phyloP scores from a whole-genome alignment of 805 yeast genomes.

The Cyberlindnera petersonii region DNA sequence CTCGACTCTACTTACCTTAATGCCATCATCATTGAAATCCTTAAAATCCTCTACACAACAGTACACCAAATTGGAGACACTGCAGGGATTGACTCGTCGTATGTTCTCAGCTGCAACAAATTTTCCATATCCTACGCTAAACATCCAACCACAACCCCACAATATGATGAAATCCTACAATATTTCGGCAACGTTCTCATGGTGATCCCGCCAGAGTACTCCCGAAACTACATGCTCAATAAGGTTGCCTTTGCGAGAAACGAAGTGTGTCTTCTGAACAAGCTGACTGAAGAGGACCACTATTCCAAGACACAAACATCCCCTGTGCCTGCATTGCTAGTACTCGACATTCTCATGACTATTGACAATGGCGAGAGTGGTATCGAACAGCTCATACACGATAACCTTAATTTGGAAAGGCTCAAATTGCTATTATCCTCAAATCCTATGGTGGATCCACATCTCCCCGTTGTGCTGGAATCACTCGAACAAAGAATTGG shows the following conservation, averaged over 20 bases:
- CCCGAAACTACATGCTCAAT: conserved; percentile 28
- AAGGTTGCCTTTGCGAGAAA: conserved; percentile 22
- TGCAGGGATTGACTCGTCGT: conserved; percentile 26
- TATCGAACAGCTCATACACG: conserved; percentile 16
- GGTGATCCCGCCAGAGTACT: conserved; percentile 21
- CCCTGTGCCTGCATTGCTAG: conserved; percentile 17
- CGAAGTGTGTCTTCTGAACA: conserved; percentile 21
- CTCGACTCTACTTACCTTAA: conserved; percentile 20
- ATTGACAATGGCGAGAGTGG: conserved; percentile 34
- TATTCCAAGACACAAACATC: conserved; percentile 5
- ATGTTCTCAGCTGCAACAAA: conserved; percentile 28
- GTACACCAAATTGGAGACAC: conserved; percentile 26
- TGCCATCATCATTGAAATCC: conserved; percentile 26
- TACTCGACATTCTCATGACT: conserved; percentile 19
- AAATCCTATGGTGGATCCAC: conserved; percentile 16
- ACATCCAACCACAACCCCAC: conserved; percentile 10
- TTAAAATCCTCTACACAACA: conserved; percentile 26
- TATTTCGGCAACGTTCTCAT: conserved; percentile 28
- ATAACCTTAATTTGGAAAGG: conserved; percentile 12
- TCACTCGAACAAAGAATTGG: conserved; percentile 9
- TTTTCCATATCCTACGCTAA: conserved; percentile 23
- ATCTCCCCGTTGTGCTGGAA: conserved; percentile 11
- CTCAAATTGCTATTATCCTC: conserved; percentile 5
- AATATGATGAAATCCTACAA: conserved; percentile 26
- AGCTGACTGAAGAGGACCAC: neutral